phyloP scores from a whole-genome alignment of 192 early-diverging fungal genomes.

The Ambispora gerdemannii region DNA sequence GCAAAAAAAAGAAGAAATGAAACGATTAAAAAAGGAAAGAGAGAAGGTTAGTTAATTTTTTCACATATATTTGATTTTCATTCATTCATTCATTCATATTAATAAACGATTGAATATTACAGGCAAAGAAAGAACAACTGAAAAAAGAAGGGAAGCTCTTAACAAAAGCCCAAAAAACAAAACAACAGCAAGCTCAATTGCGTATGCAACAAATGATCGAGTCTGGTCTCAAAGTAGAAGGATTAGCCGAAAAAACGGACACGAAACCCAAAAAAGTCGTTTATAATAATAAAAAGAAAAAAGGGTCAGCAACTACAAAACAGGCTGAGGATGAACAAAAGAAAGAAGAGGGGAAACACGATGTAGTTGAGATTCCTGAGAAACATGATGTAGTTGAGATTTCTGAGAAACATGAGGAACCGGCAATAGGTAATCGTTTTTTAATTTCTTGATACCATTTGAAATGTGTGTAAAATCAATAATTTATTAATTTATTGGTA shows the following conservation, averaged over 20 bases:
- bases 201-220: slow-evolving; percentile 75
- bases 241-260: slow-evolving; percentile 47
- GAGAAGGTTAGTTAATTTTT: slow-evolving; percentile 53
- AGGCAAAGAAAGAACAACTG: slow-evolving; percentile 84
- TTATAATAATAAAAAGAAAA: slow-evolving; percentile 78
- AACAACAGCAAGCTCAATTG: slow-evolving; percentile 64
- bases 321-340: slow-evolving; percentile 33
- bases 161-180: slow-evolving; percentile 90
- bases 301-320: slow-evolving; percentile 23
- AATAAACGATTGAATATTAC: neutral
- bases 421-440: no score
- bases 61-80: neutral
- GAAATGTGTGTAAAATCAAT: no score
- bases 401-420: no score
- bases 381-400: neutral
- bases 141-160: slow-evolving; percentile 89
- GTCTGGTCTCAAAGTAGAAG: slow-evolving; percentile 75
- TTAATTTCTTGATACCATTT: no score
- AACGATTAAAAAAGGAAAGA: slow-evolving; percentile 76
- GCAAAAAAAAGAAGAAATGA: slow-evolving; percentile 70
- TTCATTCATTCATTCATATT: neutral
- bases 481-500: neutral
- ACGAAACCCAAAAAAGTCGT: slow-evolving; percentile 67
- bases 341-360: slow-evolving; percentile 31
- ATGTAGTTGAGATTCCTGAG: neutral